Evolutionary conservation across 2,329 filamentous ascomycete species (phyloP).

Genomic region (Truncatella angustata): DNA sequence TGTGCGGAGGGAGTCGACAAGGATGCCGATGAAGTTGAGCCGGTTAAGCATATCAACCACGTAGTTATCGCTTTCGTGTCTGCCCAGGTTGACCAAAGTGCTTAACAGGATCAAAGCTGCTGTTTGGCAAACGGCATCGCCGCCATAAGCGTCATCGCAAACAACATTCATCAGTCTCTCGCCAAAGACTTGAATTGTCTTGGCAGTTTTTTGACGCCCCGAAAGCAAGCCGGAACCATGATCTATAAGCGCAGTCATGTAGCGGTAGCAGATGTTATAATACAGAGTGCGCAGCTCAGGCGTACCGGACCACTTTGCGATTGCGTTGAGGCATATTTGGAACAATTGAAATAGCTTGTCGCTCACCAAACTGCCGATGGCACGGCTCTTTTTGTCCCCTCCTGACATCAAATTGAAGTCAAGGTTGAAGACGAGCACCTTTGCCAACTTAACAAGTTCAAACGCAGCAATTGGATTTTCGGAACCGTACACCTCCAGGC

Average conservation of each 20-base stretch:
- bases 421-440: slow-evolving; percentile 69
- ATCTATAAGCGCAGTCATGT: slow-evolving; percentile 69
- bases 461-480: slow-evolving; percentile 68
- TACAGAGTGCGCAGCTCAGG: slow-evolving; percentile 76
- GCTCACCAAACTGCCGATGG: slow-evolving; percentile 70
- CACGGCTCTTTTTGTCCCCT: slow-evolving; percentile 41
- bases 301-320: slow-evolving; percentile 70
- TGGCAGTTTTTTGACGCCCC: slow-evolving; percentile 63
- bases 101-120: slow-evolving; percentile 84
- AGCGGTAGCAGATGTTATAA: slow-evolving; percentile 89
- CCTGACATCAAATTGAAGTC: slow-evolving; percentile 48
- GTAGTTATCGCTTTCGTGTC: slow-evolving; percentile 67
- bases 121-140: slow-evolving; percentile 77
- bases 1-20: slow-evolving; percentile 82
- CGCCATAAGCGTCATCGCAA: slow-evolving; percentile 89
- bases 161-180: slow-evolving; percentile 80
- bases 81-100: slow-evolving; percentile 71
- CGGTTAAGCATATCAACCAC: slow-evolving; percentile 78
- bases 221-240: slow-evolving; percentile 45
- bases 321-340: slow-evolving; percentile 77
- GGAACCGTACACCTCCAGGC: slow-evolving; percentile 73
- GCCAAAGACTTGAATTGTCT: slow-evolving; percentile 66
- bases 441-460: slow-evolving; percentile 75
- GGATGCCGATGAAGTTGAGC: slow-evolving; percentile 86
- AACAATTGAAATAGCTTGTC: slow-evolving; percentile 92